Conservation (phyloP, 1,284 basidiomycete species). For the Tilletia caries region DNA sequence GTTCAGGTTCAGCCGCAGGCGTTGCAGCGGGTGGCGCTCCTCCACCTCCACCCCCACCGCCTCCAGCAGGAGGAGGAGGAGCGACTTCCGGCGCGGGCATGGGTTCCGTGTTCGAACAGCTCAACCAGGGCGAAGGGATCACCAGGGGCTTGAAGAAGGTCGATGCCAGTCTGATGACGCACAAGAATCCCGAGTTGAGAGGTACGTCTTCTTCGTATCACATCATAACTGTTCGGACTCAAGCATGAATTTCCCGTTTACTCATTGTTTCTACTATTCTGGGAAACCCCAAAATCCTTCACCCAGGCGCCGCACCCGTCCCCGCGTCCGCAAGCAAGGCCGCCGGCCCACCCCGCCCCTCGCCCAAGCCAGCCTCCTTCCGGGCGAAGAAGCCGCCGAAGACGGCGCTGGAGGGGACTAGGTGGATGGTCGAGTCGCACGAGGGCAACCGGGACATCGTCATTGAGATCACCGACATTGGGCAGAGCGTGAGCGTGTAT, state of each 20-base stretch:
- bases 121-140: constrained; percentile 85
- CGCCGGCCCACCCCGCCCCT: constrained; percentile 35
- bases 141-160: constrained; percentile 90
- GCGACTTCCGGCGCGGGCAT: constrained; percentile 61
- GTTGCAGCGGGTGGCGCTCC: constrained; percentile 57
- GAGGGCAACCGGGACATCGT: constrained; percentile 75
- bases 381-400: constrained; percentile 81
- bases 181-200: constrained; percentile 87
- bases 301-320: too few species aligned
- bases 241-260: background rate
- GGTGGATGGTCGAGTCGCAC: constrained; percentile 95
- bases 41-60: constrained; percentile 56
- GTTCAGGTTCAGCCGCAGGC: constrained; percentile 18
- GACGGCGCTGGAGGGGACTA: constrained; percentile 83
- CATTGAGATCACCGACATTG: constrained; percentile 75
- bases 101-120: constrained; percentile 82
- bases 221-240: background rate
- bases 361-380: constrained; percentile 36
- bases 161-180: constrained; percentile 93
- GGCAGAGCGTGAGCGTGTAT: constrained; percentile 83
- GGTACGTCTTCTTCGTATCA: constrained; percentile 56
- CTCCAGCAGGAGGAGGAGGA: constrained; percentile 56
- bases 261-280: too few species aligned
- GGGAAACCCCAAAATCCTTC: too few species aligned
- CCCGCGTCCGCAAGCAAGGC: constrained; percentile 19